Conservation (phyloP, 345 rosid species). For the Populus pruinosa region DNA sequence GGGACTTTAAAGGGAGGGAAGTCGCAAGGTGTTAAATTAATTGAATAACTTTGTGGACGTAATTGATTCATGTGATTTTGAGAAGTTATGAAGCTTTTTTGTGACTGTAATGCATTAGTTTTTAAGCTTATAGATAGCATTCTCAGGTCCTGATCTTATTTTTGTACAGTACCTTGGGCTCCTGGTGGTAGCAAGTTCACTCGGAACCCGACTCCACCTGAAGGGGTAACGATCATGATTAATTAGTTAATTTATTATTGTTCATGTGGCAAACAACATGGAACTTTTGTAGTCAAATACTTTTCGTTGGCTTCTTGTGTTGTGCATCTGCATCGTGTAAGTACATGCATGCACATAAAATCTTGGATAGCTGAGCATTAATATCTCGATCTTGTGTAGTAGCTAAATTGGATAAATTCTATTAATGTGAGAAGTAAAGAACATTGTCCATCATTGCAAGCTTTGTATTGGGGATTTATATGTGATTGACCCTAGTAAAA, state of each 20-base stretch:
- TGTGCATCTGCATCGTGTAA: background rate
- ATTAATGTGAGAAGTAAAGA: background rate
- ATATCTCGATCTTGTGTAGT: background rate
- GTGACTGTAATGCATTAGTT: background rate
- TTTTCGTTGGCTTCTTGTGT: background rate
- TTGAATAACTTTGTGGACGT: background rate
- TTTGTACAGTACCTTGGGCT: conserved; percentile 91
- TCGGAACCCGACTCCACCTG: conserved; percentile 92
- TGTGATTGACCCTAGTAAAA: background rate
- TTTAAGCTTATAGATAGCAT: background rate
- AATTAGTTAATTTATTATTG: background rate
- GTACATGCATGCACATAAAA: background rate
- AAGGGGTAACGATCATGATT: conserved; percentile 54
- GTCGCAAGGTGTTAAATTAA: background rate
- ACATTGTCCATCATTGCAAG: background rate
- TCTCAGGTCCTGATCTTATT: conserved; percentile 19
- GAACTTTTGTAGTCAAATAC: background rate
- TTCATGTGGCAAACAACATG: background rate
- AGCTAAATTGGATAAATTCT: background rate
- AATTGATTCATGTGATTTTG: background rate
- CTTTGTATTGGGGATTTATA: background rate
- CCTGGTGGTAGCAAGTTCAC: conserved; percentile 94
- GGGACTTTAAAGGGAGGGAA: background rate
- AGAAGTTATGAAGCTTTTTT: background rate
- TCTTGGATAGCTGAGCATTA: background rate